Base-by-base conservation (phyloP, 441 rosid genomes). In the Populus tomentosa region DNA sequence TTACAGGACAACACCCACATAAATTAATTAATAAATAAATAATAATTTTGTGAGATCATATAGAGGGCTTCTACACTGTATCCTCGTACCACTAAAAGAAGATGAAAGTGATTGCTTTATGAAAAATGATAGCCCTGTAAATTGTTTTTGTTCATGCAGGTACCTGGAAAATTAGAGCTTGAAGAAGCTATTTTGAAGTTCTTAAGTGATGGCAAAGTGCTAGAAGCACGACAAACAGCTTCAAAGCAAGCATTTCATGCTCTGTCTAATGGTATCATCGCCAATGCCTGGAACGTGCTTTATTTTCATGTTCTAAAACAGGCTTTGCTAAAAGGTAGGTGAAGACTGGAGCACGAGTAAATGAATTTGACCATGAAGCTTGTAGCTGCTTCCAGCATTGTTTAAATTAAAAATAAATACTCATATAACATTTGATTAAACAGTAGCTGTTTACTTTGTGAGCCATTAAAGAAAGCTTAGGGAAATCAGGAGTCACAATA, bases 231-330 rank as follows among this genome's bases (percentile, higher is more conserved):
- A 62, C 84, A 78, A 75, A 72, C 77, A 81, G 97, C 97, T 86
- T 94, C 97, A 78, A 86, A 80, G 82, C 86, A 92, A 81, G 94
- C 94, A 38, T 88, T 84, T 75, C 76, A 71, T 83, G 83, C 92
- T 72, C 84, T 91, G 38, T 94, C 98, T 64, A 80, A 83, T 80
- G 86, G 91, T 80, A 85, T 93, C 62, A 63, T 86, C 75, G 66
- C 83, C 75, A 88, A 79, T 68, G 75, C 81, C 7, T 93, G 97
- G 97, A 89, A 85, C 79, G 86, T 94, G 65, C 84, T 92, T 66
- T 80, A 84, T 77, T 59, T 77, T 76, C 89, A 90, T 82, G 84
- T 89, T 70, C 77, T 88, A 10, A 70, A 78, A 74, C 77, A 6
- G 76, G 77, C 73, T 71, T 78, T 59, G 26, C 30, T 70, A 70